A percentile compares a stretch with the other conserved stretches of the same genome.
Conservation (phyloP, 805 yeast genomes). For the Clavispora fructus region DNA sequence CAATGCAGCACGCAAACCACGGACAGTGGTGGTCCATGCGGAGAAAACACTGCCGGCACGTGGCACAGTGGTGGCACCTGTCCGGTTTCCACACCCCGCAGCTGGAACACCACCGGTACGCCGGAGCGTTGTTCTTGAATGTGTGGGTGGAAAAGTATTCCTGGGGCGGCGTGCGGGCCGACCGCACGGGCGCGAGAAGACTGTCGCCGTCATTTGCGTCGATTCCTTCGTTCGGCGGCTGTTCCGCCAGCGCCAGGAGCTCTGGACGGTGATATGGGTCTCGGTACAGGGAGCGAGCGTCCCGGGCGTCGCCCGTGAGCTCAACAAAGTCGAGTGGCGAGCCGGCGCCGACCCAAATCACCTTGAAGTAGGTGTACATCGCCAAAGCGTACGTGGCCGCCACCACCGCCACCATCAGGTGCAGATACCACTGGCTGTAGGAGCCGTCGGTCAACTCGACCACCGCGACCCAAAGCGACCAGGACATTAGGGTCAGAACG, state of each 20-base stretch:
- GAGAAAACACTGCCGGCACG: constrained; percentile 43
- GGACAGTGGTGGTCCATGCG: constrained; percentile 69
- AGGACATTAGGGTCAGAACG: constrained; percentile 38
- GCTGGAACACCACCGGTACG: constrained; percentile 54
- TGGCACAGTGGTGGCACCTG: constrained; percentile 53
- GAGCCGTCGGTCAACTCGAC: constrained; percentile 20
- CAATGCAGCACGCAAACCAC: constrained; percentile 89
- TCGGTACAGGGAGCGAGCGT: background rate
- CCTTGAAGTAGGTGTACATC: constrained; percentile 48
- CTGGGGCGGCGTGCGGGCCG: constrained; percentile 22
- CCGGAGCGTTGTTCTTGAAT: constrained; percentile 45
- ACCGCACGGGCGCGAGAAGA: background rate
- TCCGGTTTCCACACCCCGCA: constrained; percentile 59
- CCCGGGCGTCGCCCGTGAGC: constrained; percentile 15
- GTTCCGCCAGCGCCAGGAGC: background rate
- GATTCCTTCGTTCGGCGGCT: background rate
- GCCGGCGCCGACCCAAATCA: constrained; percentile 56
- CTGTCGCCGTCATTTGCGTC: background rate
- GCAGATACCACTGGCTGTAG: constrained; percentile 4
- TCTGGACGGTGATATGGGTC: background rate
- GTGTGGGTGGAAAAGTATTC: constrained; percentile 31
- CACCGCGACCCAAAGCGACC: constrained; percentile 43
- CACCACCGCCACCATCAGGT: constrained; percentile 15
- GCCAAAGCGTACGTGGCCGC: constrained; percentile 29
- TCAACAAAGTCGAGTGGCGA: constrained; percentile 55